Percentiles rank a stretch among this genome's conserved stretches.
These are phyloP conservation scores for Penicillium rolfsii DNA, from an alignment of 2,329 filamentous ascomycete genomes.

Conservation along the genomic window DNA sequence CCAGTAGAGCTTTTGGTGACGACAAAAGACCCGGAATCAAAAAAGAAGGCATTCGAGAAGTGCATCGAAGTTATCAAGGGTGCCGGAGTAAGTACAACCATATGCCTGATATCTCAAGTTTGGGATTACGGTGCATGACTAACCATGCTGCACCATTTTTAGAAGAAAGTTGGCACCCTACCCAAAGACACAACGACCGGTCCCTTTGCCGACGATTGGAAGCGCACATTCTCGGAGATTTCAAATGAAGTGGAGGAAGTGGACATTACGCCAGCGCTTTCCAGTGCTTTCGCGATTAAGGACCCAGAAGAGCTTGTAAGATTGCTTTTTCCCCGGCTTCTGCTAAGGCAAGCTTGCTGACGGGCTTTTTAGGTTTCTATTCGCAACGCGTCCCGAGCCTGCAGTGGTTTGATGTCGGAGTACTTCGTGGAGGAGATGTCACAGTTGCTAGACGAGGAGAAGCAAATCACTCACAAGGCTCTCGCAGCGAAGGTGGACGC, in stretches of 20 bases:
- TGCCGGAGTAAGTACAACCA: slow-evolving; percentile 69
- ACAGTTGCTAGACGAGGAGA: slow-evolving; percentile 90
- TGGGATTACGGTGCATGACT: neutral
- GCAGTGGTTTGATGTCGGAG: slow-evolving; percentile 89
- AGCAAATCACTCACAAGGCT: slow-evolving; percentile 89
- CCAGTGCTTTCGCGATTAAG: slow-evolving; percentile 86
- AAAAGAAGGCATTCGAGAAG: slow-evolving; percentile 85
- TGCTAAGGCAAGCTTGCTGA: slow-evolving; percentile 16
- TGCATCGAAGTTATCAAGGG: slow-evolving; percentile 84
- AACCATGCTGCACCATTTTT: slow-evolving; percentile 6
- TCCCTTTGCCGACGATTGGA: slow-evolving; percentile 96
- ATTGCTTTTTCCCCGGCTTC: slow-evolving; percentile 16
- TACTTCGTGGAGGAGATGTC: slow-evolving; percentile 99
- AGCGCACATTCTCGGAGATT: slow-evolving; percentile 74
- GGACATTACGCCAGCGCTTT: slow-evolving; percentile 81
- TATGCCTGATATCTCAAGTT: neutral
- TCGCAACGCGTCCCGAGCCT: slow-evolving; percentile 90
- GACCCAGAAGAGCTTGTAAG: slow-evolving; percentile 84
- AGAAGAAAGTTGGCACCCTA: slow-evolving; percentile 89
- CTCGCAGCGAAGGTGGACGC: slow-evolving; percentile 85
- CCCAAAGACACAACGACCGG: slow-evolving; percentile 82
- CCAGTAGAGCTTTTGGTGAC: slow-evolving; percentile 89
- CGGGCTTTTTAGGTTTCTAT: slow-evolving; percentile 68
- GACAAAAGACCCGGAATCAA: slow-evolving; percentile 88
- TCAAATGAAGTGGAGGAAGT: slow-evolving; percentile 87